Base-by-base conservation (phyloP, 495 filamentous ascomycete genomes). In the Cryomyces antarcticus region DNA sequence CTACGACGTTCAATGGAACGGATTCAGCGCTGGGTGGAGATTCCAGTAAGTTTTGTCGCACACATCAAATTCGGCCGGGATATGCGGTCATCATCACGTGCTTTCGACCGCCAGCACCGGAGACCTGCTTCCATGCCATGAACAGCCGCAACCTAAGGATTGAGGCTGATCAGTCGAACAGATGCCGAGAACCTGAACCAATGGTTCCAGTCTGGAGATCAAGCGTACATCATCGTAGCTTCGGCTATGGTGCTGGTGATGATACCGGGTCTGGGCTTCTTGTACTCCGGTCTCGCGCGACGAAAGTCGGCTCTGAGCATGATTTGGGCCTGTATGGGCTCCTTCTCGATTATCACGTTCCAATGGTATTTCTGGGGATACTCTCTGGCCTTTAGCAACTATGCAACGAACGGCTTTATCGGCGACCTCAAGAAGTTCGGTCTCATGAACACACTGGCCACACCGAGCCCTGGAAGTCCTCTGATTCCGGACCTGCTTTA, bases 241-340 rank as follows among this genome's bases (percentile, higher is more conserved):
- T 77, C 88, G 43, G 87, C 81, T 52, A 94, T 97, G 89, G 89
- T 97, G 41, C 61, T 97, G 63, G 61, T 93, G 62, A 94, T 94
- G 86, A 65, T 80, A 38, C 75, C 76, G 13, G 79, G 77, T 50
- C 74, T 82, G 34, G 76, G 74, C 31, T 82, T 81, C 58, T 64
- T 80, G 10, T 75, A 76, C 55, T 78, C 72, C 5, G 75, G 75
- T 47, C 66, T 78, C 41, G 71, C 70, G 9, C 70, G 73, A 40
- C 64, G 73, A 54, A 77, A 77, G 61, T 77, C 73, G 28, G 69
- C 76, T 13, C 61, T 80, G 7, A 76, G 72, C 48, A 75, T 80
- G 69, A 75, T 80, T 49, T 80, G 72, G 71, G 72, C 72, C 12
- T 77, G 72, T 57, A 75, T 80, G 74, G 68, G 57, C 27, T 73